phyloP scores from a whole-genome alignment of 1,139 yeast species.

The Kodamaea plutei region DNA sequence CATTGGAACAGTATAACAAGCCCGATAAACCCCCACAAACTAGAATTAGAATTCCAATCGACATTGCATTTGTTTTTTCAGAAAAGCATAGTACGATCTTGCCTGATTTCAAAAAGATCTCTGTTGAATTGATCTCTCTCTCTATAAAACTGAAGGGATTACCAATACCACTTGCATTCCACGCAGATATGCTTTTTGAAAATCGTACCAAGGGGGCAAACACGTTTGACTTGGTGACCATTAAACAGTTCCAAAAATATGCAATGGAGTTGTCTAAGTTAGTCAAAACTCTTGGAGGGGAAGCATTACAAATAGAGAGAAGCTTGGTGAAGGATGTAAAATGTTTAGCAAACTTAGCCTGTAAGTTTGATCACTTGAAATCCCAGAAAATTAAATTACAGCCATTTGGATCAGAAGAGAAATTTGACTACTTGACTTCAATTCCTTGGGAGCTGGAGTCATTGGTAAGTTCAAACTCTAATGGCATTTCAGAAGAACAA shows the following conservation, averaged over 20 bases:
- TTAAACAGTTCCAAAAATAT: conserved; percentile 29
- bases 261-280: conserved; percentile 28
- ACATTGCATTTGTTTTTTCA: conserved; percentile 21
- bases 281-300: conserved; percentile 23
- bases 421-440: conserved; percentile 10
- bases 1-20: conserved; percentile 12
- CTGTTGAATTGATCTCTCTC: conserved; percentile 30
- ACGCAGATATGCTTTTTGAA: conserved; percentile 35
- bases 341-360: conserved; percentile 29
- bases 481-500: conserved; percentile 17
- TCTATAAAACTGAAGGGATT: conserved; percentile 30
- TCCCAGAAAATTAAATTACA: conserved; percentile 1
- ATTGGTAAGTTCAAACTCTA: conserved; percentile 8
- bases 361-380: conserved; percentile 24
- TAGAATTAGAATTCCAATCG: conserved; percentile 24
- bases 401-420: background rate
- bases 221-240: conserved; percentile 29
- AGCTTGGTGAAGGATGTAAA: conserved; percentile 29
- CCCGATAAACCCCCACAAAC: conserved; percentile 7
- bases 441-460: conserved; percentile 23
- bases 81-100: conserved; percentile 17
- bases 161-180: conserved; percentile 37
- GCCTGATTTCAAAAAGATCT: conserved; percentile 28
- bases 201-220: conserved; percentile 29
- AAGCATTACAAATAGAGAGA: conserved; percentile 22